Base-by-base conservation (phyloP, 2,329 filamentous ascomycete genomes). In the Exophiala viscosa region DNA sequence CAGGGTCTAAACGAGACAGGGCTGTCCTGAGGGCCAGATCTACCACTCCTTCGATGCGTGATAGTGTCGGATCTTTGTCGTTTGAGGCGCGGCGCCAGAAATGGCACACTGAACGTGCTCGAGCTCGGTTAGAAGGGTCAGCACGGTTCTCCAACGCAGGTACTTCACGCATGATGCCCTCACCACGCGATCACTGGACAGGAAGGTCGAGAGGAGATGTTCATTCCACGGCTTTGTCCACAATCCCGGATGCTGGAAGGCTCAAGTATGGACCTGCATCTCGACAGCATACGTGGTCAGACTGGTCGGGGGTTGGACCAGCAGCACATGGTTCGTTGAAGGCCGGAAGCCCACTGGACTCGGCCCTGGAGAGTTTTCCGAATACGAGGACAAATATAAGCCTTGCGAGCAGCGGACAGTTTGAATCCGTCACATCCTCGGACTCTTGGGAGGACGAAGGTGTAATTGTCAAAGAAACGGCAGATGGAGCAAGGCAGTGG, bases 401-500 rank as follows among this genome's bases (percentile, higher is more conserved):
- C 18, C 34, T 54, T 31, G 42, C 52, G 14, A 60, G 57, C 28
- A 56, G 46, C 36, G 39, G 54, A n/a, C 54, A 59, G 34, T 59
- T 60, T 28, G 58, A 60, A 8, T 59, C 58, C 20, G 48, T 48
- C 10, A 38, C 50, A 13, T 61, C 49, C 15, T 59, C 58, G 15
- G 41, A 50, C n/a, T 50, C 48, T 45, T 58, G 57, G 57, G 59
- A 63, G 34, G 58, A 60, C 49, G 62, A 57, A 45, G 50, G 61
- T 45, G 38, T 62, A 14, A 57, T 64, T 17, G 57, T 62, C 34
- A 61, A 64, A 45, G 56, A 59, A n/a, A 50, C 46, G 32, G 42
- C 48, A 13, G 50, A 54, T n/a, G 57, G 52, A 7, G 52, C 56
- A n/a, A 56, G 61, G 31, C 55, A 52, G 32, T 66, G 64, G 62